Base-by-base conservation (phyloP, 202 grass and related monocot species). In the Sporobolus alterniflorus region DNA sequence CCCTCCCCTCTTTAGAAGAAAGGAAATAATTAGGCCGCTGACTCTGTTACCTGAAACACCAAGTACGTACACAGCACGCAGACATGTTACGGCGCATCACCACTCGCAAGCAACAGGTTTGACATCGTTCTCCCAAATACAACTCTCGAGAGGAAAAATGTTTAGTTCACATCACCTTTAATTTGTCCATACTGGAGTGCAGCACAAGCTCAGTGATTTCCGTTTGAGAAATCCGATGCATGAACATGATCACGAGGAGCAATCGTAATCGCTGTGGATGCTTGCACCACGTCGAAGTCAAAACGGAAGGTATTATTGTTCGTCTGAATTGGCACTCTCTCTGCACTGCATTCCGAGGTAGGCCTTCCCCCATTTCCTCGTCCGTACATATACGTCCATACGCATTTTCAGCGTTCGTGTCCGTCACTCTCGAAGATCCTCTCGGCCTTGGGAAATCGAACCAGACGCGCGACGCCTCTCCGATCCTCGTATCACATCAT, bases 1-100 rank as follows among this genome's bases (percentile, higher is more conserved):
- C 15, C 71, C 21, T 16, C 15, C 9, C 40, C 52, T 15, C 0
- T 49, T 73, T 51, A 55, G 2, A 57, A 57, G 54, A 25, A 57
- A 21, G 18, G 13, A 11, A 81, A 75, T 44, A 39, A 52, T 62
- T 54, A 10, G n/a, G 43, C 1, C 43, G 81, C 78, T 81, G 82
- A 85, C 82, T 33, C 20, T 69, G 42, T 0, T 61, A 21, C 9
- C 71, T 22, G 70, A 4, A 71, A 30, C 69, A 63, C 44, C 10
- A 75, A 80, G 75, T 42, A 88, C n/a, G n/a, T n/a, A n/a, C n/a
- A n/a, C 79, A 74, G 74, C 48, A 9, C 48, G 42, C 76, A 31
- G 54, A 69, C 81, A 33, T 74, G 73, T 79, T 76, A 52, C 83
- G 39, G 50, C 63, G 18, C 71, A 7, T 39, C 36, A 30, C 28